These are phyloP conservation scores for Bisporella sp. DNA, from an alignment of 2,329 filamentous ascomycete genomes.

Conservation along the genomic window DNA sequence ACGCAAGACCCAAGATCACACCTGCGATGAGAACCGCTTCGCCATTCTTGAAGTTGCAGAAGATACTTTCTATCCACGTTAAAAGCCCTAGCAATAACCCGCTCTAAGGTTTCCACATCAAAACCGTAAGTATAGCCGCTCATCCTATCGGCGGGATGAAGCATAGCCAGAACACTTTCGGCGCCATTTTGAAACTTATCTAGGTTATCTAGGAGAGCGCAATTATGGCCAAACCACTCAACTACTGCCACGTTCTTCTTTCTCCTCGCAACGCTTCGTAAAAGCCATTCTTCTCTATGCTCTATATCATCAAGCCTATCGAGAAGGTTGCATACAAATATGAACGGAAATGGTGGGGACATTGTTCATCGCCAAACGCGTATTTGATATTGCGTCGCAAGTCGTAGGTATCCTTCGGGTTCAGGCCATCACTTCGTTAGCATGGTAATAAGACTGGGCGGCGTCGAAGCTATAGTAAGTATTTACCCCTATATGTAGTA, in stretches of 20 bases:
- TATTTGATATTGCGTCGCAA: too few species aligned
- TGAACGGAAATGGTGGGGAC: constrained; percentile 59
- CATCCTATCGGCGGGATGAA: constrained; percentile 68
- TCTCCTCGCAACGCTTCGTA: constrained; percentile 11
- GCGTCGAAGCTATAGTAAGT: too few species aligned
- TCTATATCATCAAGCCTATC: constrained; percentile 50
- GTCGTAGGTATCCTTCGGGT: too few species aligned
- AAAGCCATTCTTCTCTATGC: constrained; percentile 31
- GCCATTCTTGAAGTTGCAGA: constrained; percentile 57
- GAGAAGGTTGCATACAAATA: constrained; percentile 67
- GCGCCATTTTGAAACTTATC: constrained; percentile 48
- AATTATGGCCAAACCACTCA: too few species aligned
- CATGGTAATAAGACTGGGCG: too few species aligned
- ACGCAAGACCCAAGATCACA: constrained; percentile 59
- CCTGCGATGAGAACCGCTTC: constrained; percentile 36
- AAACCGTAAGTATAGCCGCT: constrained; percentile 71
- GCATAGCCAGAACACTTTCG: constrained; percentile 62
- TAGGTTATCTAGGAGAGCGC: constrained; percentile 30
- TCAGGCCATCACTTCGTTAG: too few species aligned
- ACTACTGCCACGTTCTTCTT: too few species aligned
- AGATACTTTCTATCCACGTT: constrained; percentile 55
- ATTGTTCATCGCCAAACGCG: too few species aligned
- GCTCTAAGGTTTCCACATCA: constrained; percentile 53
- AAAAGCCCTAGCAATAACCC: constrained; percentile 62
- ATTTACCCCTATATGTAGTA: too few species aligned